Conservation (phyloP, 495 filamentous ascomycete genomes). For the Daldinia decipiens region DNA sequence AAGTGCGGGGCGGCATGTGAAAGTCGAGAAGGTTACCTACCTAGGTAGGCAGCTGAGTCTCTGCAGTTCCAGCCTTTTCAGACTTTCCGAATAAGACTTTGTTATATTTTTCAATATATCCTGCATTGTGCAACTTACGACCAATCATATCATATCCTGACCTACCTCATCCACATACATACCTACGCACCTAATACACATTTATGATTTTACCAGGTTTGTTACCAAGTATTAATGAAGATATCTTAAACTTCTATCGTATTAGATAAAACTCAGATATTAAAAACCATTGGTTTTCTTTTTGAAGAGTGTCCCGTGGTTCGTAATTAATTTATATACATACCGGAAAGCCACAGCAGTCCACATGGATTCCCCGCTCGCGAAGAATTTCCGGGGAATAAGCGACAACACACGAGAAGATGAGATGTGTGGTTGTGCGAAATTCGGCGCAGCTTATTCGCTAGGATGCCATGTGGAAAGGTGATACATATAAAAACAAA, state of each 20-base stretch:
- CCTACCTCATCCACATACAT: too few species aligned
- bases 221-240: not conserved
- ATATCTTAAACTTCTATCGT: not conserved
- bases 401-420: conserved; percentile 30
- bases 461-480: conserved; percentile 9
- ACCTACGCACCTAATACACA: too few species aligned
- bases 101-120: not conserved
- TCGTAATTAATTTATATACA: not conserved
- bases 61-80: conserved; percentile 6
- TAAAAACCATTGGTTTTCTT: not conserved
- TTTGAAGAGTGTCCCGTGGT: not conserved
- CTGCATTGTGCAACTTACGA: not conserved
- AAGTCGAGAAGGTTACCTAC: conserved; percentile 5
- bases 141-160: too few species aligned
- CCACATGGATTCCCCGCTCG: conserved; percentile 38
- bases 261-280: not conserved
- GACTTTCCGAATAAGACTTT: not conserved
- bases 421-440: conserved; percentile 29
- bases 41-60: conserved; percentile 25
- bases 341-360: not conserved
- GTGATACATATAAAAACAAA: conserved; percentile 16
- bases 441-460: conserved; percentile 28
- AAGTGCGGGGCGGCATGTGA: conserved; percentile 23
- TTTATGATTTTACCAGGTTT: too few species aligned
- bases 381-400: conserved; percentile 29